A percentile compares a stretch with the other conserved stretches of the same genome.
Evolutionary conservation across 2,329 filamentous ascomycete species (phyloP).

Genomic region (Gyromitra esculenta): DNA sequence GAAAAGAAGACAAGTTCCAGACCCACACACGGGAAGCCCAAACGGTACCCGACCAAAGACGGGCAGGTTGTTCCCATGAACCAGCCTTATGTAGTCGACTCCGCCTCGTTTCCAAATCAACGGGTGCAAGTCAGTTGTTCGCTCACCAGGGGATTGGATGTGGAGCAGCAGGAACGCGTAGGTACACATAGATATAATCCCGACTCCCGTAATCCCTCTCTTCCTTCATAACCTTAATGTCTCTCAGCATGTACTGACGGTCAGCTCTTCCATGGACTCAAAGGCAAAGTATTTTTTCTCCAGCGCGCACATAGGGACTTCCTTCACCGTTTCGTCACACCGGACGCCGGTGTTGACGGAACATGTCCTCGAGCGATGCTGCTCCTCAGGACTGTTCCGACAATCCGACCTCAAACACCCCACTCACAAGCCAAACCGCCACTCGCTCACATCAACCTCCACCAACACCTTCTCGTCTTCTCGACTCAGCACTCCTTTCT

Average conservation of each 20-base stretch:
- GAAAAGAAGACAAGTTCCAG: conserved; percentile 19
- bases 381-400: conserved; percentile 22
- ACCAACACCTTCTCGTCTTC: background rate
- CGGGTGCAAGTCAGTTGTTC: conserved; percentile 28
- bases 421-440: background rate
- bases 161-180: conserved; percentile 15
- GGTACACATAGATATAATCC: conserved; percentile 30
- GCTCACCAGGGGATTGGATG: conserved; percentile 21
- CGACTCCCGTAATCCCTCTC: conserved; percentile 10
- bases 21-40: conserved; percentile 26
- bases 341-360: conserved; percentile 44
- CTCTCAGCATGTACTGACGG: conserved; percentile 31
- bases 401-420: conserved; percentile 2
- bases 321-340: conserved; percentile 50
- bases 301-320: conserved; percentile 40
- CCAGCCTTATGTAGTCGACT: conserved; percentile 47
- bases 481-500: conserved; percentile 5
- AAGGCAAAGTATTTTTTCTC: conserved; percentile 42
- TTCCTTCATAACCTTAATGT: conserved; percentile 34
- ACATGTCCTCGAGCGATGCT: conserved; percentile 50
- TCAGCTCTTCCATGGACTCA: conserved; percentile 36
- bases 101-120: conserved; percentile 40
- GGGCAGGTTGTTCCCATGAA: conserved; percentile 33
- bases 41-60: conserved; percentile 18
- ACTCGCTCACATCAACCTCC: conserved; percentile 14